Percentiles rank a stretch among this genome's conserved stretches.
phyloP scores from a whole-genome alignment of 176 grass and related monocot species.

The Raddia guianensis region DNA sequence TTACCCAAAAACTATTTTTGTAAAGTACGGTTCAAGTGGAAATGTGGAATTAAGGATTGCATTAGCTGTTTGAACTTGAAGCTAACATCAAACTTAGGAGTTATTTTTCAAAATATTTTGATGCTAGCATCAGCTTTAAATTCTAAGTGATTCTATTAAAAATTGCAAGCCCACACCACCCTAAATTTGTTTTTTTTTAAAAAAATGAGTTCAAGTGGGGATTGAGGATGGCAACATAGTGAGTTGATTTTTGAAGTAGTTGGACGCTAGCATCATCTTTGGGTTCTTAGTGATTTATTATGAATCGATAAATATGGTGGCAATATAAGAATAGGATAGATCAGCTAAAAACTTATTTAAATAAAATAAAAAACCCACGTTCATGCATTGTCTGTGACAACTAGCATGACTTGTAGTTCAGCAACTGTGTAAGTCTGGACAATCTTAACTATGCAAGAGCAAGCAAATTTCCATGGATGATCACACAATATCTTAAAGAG shows the following conservation, averaged over 20 bases:
- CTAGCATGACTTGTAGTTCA: not conserved
- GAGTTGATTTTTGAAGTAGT: not conserved
- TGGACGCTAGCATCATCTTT: not conserved
- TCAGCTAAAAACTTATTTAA: not conserved
- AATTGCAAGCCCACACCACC: no score
- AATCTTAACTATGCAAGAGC: not conserved
- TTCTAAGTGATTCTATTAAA: no score
- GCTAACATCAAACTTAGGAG: no score
- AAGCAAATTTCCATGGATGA: slow-evolving; percentile 13
- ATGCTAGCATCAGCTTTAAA: no score
- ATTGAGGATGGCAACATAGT: not conserved
- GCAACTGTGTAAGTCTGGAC: not conserved
- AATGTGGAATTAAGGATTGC: not conserved
- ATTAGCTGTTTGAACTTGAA: not conserved
- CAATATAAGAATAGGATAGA: not conserved
- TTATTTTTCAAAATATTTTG: no score
- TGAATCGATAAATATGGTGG: not conserved
- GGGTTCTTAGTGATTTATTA: not conserved
- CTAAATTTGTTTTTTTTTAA: not conserved
- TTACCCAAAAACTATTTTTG: not conserved
- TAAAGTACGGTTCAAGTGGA: not conserved
- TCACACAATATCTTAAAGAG: not conserved
- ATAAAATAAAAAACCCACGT: not conserved
- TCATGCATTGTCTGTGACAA: not conserved
- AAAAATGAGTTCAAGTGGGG: not conserved